Evolutionary conservation across 768 basidiomycete species (phyloP), one percentile per base, ranked within the genome.

Genomic region (Epithele typhae): DNA sequence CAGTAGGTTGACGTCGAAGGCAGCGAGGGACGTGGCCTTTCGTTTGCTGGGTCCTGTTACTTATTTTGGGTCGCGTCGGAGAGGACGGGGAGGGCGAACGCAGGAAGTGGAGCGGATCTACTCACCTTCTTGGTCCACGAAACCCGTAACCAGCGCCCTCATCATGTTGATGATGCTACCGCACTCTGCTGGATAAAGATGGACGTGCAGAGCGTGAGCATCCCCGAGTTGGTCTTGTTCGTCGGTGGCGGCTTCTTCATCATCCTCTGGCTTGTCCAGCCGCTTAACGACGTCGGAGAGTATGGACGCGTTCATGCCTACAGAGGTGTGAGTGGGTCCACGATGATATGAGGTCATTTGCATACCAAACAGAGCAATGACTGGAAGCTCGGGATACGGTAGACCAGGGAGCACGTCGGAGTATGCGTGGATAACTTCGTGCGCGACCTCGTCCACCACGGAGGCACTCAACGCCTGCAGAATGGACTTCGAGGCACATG

Each of bases 361-460:
- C 75, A 30, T 53, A 83, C 83, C 75, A 41, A 74, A 72, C 24
- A 87, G 67, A 0, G 74, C 68, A 40, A 84, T 68, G 5, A 79
- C 74, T 3, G 84, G 82, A 5, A 87, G 58, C 55, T 87, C 84
- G 4, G 69, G 52, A 39, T 74, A 75, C 0, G 83, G 82, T n/a
- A 83, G 60, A 3, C 78, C 77, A 7, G 76, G 75, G 0, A 84
- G 63, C 10, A 66, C 53, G 40, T 73, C 63, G 0, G 58, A 54
- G 52, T 82, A 77, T 6, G 79, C 73, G 3, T 53, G 58, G 24
- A 63, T 54, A 12, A 86, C 68, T 39, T 72, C 57, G 1, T 71
- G 52, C 5, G 71, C 63, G 12, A 85, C 67, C 11, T 65, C 65
- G 3, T 67, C 60, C 4, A 76, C 73, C 8, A 79, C 65, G 0